Percentiles rank a stretch among this genome's conserved stretches.
phyloP scores from a whole-genome alignment of 2,329 filamentous ascomycete genomes.

The Fusarium nanum region DNA sequence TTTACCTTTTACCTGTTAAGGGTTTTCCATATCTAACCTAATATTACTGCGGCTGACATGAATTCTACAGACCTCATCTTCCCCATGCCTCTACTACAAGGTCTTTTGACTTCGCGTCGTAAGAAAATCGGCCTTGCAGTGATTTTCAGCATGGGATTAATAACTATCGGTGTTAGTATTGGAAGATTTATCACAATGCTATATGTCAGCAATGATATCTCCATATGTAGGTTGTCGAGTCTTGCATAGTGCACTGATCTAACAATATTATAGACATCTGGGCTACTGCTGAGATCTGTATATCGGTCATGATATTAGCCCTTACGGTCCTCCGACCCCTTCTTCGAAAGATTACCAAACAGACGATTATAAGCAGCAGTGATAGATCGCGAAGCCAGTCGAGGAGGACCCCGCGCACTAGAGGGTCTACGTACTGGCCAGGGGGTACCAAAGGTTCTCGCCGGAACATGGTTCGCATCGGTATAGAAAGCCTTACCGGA shows the following conservation, averaged over 20 bases:
- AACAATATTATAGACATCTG: background rate
- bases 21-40: no score
- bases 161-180: constrained; percentile 3
- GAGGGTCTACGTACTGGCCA: no score
- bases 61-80: background rate
- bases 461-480: no score
- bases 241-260: accelerated
- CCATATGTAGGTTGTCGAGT: background rate
- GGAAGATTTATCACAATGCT: constrained; percentile 9
- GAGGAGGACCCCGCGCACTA: no score
- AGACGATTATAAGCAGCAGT: background rate
- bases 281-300: constrained; percentile 18
- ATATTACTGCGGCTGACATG: no score
- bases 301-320: constrained; percentile 13
- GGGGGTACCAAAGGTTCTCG: no score
- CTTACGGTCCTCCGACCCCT: background rate
- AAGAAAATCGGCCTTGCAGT: background rate
- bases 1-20: no score
- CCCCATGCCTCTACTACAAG: background rate
- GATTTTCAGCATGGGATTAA: background rate
- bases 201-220: constrained; percentile 6
- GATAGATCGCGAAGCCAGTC: background rate
- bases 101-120: background rate
- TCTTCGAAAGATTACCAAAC: background rate
- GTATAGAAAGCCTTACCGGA: no score